phyloP scores from a whole-genome alignment of 2,329 filamentous ascomycete genomes.

The Fusarium circinatum region DNA sequence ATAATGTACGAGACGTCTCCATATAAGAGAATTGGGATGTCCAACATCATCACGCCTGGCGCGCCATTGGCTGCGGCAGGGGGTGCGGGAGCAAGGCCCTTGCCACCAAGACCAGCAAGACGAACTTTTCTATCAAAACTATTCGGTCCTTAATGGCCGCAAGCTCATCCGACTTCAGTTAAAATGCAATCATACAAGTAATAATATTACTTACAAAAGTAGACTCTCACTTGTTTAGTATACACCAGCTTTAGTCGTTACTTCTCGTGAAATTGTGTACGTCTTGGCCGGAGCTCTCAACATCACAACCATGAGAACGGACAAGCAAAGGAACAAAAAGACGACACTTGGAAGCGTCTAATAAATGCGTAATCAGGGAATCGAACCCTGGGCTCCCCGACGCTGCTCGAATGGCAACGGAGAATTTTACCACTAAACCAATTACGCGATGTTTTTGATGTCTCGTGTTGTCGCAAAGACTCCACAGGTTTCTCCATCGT shows the following conservation, averaged over 20 bases:
- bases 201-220: rapidly evolving
- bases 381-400: constrained; percentile 1
- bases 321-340: background rate
- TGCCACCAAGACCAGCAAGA: too few relatives aligned
- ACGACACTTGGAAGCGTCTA: rapidly evolving
- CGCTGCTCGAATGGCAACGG: background rate
- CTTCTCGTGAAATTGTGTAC: background rate
- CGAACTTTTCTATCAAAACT: too few relatives aligned
- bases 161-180: background rate
- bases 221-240: rapidly evolving
- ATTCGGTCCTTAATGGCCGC: too few relatives aligned
- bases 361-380: background rate
- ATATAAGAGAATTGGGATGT: background rate
- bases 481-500: background rate
- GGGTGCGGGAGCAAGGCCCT: too few relatives aligned
- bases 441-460: background rate
- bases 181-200: rapidly evolving
- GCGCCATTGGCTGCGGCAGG: too few relatives aligned
- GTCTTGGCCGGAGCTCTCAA: background rate
- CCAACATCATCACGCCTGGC: too few relatives aligned
- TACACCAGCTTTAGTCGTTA: background rate
- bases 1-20: background rate
- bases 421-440: constrained; percentile 5
- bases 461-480: background rate
- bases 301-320: background rate